Evolutionary conservation across 768 basidiomycete species (phyloP), one percentile per base, ranked within the genome.

Genomic region (Rhizopogon rudus): DNA sequence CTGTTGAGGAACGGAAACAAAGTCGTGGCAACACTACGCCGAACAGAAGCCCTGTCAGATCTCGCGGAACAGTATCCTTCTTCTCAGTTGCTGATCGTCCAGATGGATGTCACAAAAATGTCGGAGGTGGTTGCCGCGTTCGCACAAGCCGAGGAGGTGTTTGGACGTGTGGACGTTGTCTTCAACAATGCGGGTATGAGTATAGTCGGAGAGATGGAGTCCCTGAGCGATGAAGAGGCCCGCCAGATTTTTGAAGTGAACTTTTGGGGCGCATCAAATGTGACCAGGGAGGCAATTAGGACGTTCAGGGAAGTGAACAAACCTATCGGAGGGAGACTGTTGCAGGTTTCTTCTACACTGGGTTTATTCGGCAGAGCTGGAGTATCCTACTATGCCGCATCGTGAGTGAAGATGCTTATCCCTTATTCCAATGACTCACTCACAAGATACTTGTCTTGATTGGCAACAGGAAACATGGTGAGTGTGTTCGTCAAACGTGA

Each of bases 1-100:
- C 67, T 65, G 13, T 67, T 77, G 17, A 51, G 49, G 13, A 61
- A 63, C 3, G 74, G 74, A 25, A 72, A 73, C 51, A 68, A 45
- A 6, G 74, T 65, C 45, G 65, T 75, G 51, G 76, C 77, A 14
- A 75, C 76, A 20, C 61, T 73, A 25, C 74, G 77, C 48, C 69
- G 61, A 46, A 74, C 73, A 20, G 55, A 56, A 42, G 51, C 17
- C 12, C 33, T 53, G 3, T 35, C 22, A 5, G 61, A 63, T 39
- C 66, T 71, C 17, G 37, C 51, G 6, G 37, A 53, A 5, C 12
- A 53, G 16, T 65, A 64, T 51, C 35, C 58, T 1, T 12, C 57
- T 20, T 44, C 59, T 0, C 48, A 55, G 14, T 41, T 61, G 31
- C 14, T 71, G 51, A 56, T 71, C 50, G 44, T 71, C 50, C 63